Evolutionary conservation across 2,329 filamentous ascomycete genomes (phyloP).

Genomic region (Aspergillus caelatus): DNA sequence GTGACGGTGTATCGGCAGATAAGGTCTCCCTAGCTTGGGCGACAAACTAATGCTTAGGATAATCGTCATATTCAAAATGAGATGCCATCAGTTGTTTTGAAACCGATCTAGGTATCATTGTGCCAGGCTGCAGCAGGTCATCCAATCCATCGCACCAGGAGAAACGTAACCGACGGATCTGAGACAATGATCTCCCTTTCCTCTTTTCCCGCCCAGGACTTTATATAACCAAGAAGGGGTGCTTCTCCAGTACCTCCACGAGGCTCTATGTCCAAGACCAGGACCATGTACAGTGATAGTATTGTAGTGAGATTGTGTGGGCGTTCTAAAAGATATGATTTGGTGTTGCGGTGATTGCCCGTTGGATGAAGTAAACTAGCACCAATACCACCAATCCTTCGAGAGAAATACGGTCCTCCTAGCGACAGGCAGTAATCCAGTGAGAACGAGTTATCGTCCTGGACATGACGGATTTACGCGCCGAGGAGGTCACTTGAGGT

Average conservation of each 20-base stretch:
- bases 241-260: neutral
- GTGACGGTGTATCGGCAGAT: neutral
- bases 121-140: neutral
- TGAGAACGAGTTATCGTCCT: neutral
- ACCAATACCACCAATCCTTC: constrained; percentile 9
- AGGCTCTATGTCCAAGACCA: neutral
- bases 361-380: neutral
- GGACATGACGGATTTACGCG: constrained; percentile 19
- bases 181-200: neutral
- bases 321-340: neutral
- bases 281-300: neutral
- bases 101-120: neutral
- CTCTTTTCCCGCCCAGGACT: neutral
- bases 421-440: neutral
- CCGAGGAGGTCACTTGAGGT: constrained; percentile 22
- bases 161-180: neutral
- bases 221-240: neutral
- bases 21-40: neutral
- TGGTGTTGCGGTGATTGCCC: neutral
- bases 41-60: neutral
- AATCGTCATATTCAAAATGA: neutral
- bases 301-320: neutral
- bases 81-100: neutral
- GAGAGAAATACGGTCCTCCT: neutral
- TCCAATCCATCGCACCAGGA: neutral